Evolutionary conservation across 768 basidiomycete species (phyloP).

Genomic region (Lactifluus volemus): DNA sequence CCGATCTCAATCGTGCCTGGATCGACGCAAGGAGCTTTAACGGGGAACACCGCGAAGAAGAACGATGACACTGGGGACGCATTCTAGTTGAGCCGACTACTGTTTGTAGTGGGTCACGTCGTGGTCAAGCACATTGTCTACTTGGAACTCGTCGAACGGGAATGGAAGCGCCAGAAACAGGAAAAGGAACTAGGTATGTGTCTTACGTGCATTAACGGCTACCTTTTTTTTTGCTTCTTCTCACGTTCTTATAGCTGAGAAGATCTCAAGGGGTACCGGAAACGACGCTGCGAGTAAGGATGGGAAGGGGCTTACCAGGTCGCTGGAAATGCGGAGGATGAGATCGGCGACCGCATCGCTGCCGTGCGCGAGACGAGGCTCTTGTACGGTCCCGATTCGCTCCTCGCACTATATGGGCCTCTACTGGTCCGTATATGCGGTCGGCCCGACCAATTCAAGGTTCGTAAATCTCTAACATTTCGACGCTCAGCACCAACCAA

Average conservation of each 20-base stretch:
- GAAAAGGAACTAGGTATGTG: conserved; percentile 67
- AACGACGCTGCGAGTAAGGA: conserved; percentile 38
- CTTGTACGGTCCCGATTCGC: conserved; percentile 71
- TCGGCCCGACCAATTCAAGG: conserved; percentile 87
- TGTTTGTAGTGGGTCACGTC: conserved; percentile 93
- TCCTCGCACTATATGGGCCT: conserved; percentile 87
- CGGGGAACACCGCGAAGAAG: not conserved
- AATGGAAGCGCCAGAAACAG: conserved; percentile 95
- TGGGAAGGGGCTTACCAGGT: conserved; percentile 89
- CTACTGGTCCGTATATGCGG: no score
- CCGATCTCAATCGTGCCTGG: conserved; percentile 12
- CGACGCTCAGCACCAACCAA: not conserved
- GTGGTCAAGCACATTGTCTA: conserved; percentile 98
- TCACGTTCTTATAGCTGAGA: conserved; percentile 43
- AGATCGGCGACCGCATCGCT: conserved; percentile 89
- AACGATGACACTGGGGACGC: conserved; percentile 62
- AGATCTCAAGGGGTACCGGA: conserved; percentile 36
- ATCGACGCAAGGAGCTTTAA: conserved; percentile 1
- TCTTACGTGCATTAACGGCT: not conserved
- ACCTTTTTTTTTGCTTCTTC: not conserved
- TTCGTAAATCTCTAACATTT: conserved; percentile 22
- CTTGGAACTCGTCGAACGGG: conserved; percentile 89
- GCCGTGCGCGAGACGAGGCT: conserved; percentile 80
- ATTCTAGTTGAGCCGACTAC: conserved; percentile 85
- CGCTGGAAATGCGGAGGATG: conserved; percentile 95